Evolutionary conservation across 148 eudicot species (phyloP), one percentile per base, ranked within the genome.

Genomic region (Euryodendron excelsum): DNA sequence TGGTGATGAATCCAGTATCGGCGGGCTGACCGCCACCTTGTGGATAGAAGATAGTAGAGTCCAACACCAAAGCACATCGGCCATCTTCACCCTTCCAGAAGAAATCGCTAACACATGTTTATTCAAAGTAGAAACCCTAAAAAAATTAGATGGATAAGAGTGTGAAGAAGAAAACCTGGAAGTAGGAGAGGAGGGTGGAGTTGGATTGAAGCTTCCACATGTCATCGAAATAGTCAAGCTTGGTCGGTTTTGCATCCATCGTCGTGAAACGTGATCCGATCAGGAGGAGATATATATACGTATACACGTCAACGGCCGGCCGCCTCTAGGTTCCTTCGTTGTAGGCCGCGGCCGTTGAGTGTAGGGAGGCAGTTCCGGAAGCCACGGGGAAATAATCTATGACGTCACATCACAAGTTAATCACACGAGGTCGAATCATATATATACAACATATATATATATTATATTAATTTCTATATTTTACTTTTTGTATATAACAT

Each of bases 21-120:
- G 89, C 84, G 62, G 98, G 97, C 68, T 94, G 98, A 45, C 98
- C 97, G 17, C 98, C 98, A 30, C 98, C 98, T 86, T 94, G 98
- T 9, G 97, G 98, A 50, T 94, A 89, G 84, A 94, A 92, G 65
- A 94, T 86, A 2, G 98, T 94, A 58, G 98, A 90, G 10, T 88
- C 93, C 73, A 94, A 70, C 25, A 86, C 81, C 82, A 94, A 3
- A 13, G 72, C 83, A 62, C 67, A 80, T 71, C 94, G 83, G 30
- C 90, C 91, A 80, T 88, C 89, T 25, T 88, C 98, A 17, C 68
- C 78, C 96, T 93, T 64, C 66, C 30, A 37, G 27, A 39, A 61
- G 45, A 36, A 53, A 71, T 21, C 44, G 5, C 34, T 8, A 63
- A 70, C 17, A 23, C 31, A 59, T 23, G 14, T 60, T 15, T 1